Conservation (phyloP, 2,329 filamentous ascomycete species). For the Rhynchosporium agropyri region DNA sequence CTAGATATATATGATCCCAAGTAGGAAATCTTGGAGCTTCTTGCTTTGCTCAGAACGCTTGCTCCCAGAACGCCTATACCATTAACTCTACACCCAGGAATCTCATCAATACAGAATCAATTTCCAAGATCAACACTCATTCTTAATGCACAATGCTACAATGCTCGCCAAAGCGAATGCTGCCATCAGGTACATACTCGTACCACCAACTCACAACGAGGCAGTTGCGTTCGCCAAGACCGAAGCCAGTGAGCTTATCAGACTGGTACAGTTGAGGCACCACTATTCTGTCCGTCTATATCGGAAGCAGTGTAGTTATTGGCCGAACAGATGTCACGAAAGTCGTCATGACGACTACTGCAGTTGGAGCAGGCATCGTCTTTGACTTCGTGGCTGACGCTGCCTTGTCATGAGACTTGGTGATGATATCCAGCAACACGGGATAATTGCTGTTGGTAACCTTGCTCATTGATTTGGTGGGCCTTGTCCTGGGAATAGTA, state of each 20-base stretch:
- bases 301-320: not conserved
- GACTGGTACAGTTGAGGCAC: not conserved
- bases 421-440: too few species aligned
- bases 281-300: not conserved
- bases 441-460: too few species aligned
- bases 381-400: too few species aligned
- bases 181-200: not conserved
- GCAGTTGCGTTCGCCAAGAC: not conserved
- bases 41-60: not conserved
- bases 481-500: too few species aligned
- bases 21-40: not conserved
- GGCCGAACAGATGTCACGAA: not conserved
- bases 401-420: too few species aligned
- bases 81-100: too few species aligned
- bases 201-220: not conserved
- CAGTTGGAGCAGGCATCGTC: not conserved
- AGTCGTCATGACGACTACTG: not conserved
- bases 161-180: not conserved
- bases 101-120: too few species aligned
- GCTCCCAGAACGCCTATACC: too few species aligned
- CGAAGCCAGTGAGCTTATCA: not conserved
- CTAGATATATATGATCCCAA: not conserved
- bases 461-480: too few species aligned
- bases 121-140: not conserved
- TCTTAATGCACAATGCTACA: not conserved